Conservation (phyloP, 2,329 filamentous ascomycete species). For the Cladosporium austrohemisphaericum region DNA sequence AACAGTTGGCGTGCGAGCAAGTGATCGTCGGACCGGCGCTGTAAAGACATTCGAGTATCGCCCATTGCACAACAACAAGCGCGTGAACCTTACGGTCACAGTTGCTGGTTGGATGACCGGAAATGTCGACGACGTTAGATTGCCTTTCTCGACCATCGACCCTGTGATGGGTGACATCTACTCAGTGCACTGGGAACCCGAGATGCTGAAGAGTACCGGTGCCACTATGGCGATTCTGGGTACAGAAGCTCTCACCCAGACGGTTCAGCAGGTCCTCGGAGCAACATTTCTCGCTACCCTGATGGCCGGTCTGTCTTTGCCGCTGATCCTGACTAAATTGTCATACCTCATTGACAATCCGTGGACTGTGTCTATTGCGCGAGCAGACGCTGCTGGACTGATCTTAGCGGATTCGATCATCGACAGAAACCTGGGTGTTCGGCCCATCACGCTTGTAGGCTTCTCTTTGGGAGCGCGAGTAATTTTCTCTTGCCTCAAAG, state of each 20-base stretch:
- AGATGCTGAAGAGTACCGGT: conserved; percentile 97
- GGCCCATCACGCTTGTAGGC: conserved; percentile 88
- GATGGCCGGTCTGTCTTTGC: conserved; percentile 91
- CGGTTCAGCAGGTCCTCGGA: conserved; percentile 89
- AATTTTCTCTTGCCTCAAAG: conserved; percentile 85
- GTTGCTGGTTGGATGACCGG: conserved; percentile 98
- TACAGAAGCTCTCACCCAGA: conserved; percentile 94
- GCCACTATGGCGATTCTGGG: conserved; percentile 97
- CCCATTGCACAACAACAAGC: conserved; percentile 95
- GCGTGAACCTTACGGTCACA: conserved; percentile 91
- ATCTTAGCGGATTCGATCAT: conserved; percentile 93
- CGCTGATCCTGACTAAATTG: conserved; percentile 86
- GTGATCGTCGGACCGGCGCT: conserved; percentile 80
- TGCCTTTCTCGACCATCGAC: conserved; percentile 94
- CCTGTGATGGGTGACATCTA: conserved; percentile 98
- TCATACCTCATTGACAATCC: conserved; percentile 97
- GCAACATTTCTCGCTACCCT: conserved; percentile 82
- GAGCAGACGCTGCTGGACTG: conserved; percentile 81
- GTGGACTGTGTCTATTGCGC: conserved; percentile 92
- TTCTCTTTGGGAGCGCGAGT: conserved; percentile 91
- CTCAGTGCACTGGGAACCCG: conserved; percentile 94
- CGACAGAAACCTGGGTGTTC: conserved; percentile 82
- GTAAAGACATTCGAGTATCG: conserved; percentile 97
- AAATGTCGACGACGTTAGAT: conserved; percentile 90
- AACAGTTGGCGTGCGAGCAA: conserved; percentile 79